These are phyloP conservation scores for Vitis hybrid DNA, from an alignment of 177 flowering plant species.

Conservation along the genomic window DNA sequence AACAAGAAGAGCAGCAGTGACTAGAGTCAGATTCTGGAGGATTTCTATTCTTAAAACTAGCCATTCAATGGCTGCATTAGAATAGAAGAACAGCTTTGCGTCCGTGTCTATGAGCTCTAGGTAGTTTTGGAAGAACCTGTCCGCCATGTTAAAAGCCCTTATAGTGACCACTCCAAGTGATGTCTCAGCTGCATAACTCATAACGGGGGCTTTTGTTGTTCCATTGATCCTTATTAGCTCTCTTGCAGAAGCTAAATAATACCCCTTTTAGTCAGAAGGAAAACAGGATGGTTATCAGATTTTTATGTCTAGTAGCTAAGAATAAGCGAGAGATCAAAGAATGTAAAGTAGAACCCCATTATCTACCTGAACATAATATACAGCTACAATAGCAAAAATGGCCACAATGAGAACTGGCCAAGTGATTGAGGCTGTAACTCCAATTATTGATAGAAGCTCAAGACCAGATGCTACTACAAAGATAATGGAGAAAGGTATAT, in stretches of 20 bases:
- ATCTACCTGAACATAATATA: conserved; percentile 64
- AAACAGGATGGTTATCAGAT: background rate
- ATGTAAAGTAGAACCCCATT: too few relatives aligned
- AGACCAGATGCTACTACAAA: conserved; percentile 21
- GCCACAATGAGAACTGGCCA: conserved; percentile 86
- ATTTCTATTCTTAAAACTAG: conserved; percentile 61
- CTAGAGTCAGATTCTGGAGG: conserved; percentile 67
- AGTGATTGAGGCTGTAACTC: conserved; percentile 70
- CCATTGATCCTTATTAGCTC: conserved; percentile 81
- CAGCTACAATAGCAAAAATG: conserved; percentile 33
- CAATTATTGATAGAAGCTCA: conserved; percentile 44
- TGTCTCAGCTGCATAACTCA: conserved; percentile 84
- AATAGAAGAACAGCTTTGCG: conserved; percentile 64
- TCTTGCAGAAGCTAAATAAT: conserved; percentile 67
- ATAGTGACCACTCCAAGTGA: conserved; percentile 81
- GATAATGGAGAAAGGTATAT: conserved; percentile 48
- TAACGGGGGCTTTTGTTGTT: conserved; percentile 87
- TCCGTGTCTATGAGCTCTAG: conserved; percentile 65
- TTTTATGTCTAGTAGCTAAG: too few relatives aligned
- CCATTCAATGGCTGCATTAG: conserved; percentile 82
- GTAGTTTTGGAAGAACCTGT: conserved; percentile 53
- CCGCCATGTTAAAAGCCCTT: conserved; percentile 63
- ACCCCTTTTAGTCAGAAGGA: conserved; percentile 29
- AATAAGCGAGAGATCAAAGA: too few relatives aligned
- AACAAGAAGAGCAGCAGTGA: conserved; percentile 60